These are phyloP conservation scores for Agrocybe pediades DNA, from an alignment of 768 basidiomycete genomes.

Conservation along the genomic window DNA sequence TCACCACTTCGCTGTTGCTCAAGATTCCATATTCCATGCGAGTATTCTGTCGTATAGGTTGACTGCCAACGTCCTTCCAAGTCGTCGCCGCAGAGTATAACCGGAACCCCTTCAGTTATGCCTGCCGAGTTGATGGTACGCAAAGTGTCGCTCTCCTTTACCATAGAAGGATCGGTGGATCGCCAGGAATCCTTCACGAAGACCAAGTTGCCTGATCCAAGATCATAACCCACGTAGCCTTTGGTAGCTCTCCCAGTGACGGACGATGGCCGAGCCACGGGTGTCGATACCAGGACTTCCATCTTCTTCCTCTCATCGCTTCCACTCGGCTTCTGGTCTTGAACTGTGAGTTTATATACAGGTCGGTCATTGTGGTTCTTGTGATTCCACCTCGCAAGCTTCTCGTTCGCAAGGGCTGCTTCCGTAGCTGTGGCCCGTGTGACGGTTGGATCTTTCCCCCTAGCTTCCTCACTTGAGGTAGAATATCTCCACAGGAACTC, in stretches of 20 bases:
- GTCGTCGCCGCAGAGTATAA: conserved; percentile 4
- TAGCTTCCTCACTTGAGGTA: background rate
- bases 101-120: conserved; percentile 22
- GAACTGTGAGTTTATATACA: background rate
- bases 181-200: conserved; percentile 35
- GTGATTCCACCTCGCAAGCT: background rate
- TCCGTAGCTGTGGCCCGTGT: background rate
- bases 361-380: too few species aligned
- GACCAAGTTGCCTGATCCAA: conserved; percentile 7
- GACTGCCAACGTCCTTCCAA: background rate
- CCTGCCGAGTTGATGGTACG: conserved; percentile 10
- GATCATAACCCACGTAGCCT: conserved; percentile 14
- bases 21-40: background rate
- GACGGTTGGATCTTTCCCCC: conserved; percentile 1
- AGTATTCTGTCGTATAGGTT: background rate
- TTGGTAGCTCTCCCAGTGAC: conserved; percentile 20
- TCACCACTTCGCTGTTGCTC: background rate
- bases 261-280: background rate
- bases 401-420: background rate
- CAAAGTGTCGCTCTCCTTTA: conserved; percentile 23
- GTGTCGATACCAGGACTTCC: background rate
- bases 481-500: background rate
- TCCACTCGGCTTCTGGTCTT: background rate
- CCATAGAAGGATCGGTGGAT: background rate
- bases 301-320: too few species aligned